Conservation (phyloP, 176 grass and related monocot species). For the Bromus sterilis region DNA sequence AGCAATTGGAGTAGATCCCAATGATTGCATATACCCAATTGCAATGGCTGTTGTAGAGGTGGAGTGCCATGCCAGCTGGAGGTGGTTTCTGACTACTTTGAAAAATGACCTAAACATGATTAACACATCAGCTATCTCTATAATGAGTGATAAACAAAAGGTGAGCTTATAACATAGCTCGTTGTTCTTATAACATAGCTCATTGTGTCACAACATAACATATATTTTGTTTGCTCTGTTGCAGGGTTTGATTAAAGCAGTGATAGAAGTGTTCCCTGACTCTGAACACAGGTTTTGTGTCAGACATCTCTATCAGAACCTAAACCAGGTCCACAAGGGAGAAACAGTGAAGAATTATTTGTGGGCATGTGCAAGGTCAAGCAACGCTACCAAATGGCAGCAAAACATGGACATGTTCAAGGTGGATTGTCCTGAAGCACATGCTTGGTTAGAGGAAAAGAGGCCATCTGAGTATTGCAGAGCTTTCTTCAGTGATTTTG, state of each 20-base stretch:
- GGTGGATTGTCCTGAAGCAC: background rate
- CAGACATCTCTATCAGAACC: background rate
- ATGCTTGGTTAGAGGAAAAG: background rate
- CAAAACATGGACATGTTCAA: background rate
- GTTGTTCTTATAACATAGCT: too few relatives aligned
- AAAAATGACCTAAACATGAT: background rate
- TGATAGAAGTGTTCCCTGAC: background rate
- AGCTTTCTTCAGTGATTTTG: background rate
- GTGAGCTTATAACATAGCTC: too few relatives aligned
- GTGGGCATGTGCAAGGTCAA: background rate
- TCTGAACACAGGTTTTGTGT: background rate
- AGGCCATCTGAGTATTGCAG: background rate
- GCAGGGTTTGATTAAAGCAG: background rate
- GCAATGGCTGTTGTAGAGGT: background rate
- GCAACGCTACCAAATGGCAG: background rate
- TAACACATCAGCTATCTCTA: too few relatives aligned
- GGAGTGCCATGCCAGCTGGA: background rate
- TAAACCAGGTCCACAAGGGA: background rate
- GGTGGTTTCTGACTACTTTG: background rate
- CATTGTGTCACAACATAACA: too few relatives aligned
- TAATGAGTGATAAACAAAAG: too few relatives aligned
- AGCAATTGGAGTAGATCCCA: background rate
- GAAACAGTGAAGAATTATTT: background rate
- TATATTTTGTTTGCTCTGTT: background rate
- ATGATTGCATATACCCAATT: background rate